A percentile compares a stretch with the other conserved stretches of the same genome.
These are phyloP conservation scores for Cordyceps javanica DNA, from an alignment of 2,329 filamentous ascomycete species.

Conservation along the genomic window DNA sequence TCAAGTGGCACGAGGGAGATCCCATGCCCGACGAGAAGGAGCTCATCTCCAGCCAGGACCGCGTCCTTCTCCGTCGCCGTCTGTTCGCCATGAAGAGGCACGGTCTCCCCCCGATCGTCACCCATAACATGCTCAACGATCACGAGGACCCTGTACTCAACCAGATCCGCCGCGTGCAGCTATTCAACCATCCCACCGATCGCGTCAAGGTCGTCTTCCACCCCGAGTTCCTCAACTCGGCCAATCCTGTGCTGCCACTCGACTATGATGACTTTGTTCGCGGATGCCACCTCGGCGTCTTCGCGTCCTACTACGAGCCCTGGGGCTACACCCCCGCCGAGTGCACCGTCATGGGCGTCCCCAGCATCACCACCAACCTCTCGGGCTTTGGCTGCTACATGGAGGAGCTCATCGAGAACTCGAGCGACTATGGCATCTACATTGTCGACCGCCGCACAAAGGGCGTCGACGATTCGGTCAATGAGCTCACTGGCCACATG, in stretches of 20 bases:
- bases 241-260: conserved; percentile 88
- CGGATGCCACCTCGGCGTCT: conserved; percentile 91
- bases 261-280: conserved; percentile 99
- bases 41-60: conserved; percentile 84
- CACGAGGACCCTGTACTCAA: conserved; percentile 88
- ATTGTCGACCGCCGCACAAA: conserved; percentile 95
- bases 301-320: conserved; percentile 97
- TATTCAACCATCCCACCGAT: conserved; percentile 93
- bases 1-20: conserved; percentile 93
- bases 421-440: conserved; percentile 96
- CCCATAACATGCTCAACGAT: conserved; percentile 98
- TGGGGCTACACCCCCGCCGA: conserved; percentile 99
- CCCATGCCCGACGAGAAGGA: conserved; percentile 95
- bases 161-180: conserved; percentile 89
- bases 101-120: conserved; percentile 87
- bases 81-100: conserved; percentile 96
- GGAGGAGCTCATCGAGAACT: conserved; percentile 98
- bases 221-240: conserved; percentile 92
- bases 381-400: conserved; percentile 99
- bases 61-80: conserved; percentile 82
- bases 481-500: conserved; percentile 84
- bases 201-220: conserved; percentile 98
- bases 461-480: conserved; percentile 94
- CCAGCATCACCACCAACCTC: conserved; percentile 95
- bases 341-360: conserved; percentile 98